These are phyloP conservation scores for Solanum tarapatanum DNA, from an alignment of 257 asterid genomes.

Conservation along the genomic window DNA sequence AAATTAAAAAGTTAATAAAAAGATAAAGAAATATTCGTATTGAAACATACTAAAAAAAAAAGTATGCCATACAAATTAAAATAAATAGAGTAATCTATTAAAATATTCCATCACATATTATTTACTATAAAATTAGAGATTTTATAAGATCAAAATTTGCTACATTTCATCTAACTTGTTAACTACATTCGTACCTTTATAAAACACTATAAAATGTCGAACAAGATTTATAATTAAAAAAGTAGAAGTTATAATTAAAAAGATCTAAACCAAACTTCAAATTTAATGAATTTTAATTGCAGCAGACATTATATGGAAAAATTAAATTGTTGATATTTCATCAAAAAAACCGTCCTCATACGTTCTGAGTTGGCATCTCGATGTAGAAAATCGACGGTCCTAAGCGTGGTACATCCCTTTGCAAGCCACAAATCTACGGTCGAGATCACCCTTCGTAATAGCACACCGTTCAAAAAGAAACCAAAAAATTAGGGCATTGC, in stretches of 20 bases:
- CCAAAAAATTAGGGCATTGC: conserved; percentile 39
- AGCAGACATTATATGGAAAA: background rate
- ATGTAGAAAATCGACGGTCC: conserved; percentile 29
- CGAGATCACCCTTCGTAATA: conserved; percentile 6
- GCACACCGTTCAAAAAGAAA: conserved; percentile 9
- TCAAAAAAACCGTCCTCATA: background rate
- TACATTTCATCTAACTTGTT: background rate
- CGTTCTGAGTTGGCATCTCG: conserved; percentile 19
- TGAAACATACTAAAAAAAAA: too few species aligned
- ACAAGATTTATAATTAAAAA: background rate
- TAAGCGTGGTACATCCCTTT: background rate
- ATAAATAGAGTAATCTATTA: too few species aligned
- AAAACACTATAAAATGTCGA: background rate
- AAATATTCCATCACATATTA: background rate
- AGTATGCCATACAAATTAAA: rapidly evolving
- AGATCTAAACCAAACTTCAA: background rate
- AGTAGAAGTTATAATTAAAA: background rate
- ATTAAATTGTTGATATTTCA: background rate
- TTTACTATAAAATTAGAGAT: background rate
- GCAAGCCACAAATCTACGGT: conserved; percentile 7
- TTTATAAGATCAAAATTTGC: too few species aligned
- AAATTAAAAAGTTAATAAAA: too few species aligned
- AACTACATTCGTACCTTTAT: background rate
- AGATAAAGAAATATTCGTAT: too few species aligned
- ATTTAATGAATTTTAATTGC: background rate